A percentile compares a stretch with the other conserved stretches of the same genome.
These are phyloP conservation scores for Trichoderma afroharzianum DNA, from an alignment of 2,329 filamentous ascomycete genomes.

Conservation along the genomic window DNA sequence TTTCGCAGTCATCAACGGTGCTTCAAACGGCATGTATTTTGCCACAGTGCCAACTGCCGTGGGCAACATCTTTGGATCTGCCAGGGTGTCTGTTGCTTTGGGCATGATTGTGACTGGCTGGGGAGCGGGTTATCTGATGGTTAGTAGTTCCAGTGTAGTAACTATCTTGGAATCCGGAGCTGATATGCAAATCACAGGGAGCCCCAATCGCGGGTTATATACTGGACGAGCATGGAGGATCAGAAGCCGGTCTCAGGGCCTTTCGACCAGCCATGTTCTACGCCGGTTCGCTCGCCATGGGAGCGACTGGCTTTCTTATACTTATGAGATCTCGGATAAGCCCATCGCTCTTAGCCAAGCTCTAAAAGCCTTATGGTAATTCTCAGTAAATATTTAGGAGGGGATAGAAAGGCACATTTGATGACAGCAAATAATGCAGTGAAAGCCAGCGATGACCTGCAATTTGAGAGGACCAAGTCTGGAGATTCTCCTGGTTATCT, in stretches of 20 bases:
- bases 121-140: background rate
- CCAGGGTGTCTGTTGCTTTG: background rate
- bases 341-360: background rate
- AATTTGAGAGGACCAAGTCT: background rate
- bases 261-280: background rate
- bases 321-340: background rate
- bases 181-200: background rate
- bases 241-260: background rate
- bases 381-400: background rate
- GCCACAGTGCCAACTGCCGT: background rate
- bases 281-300: background rate
- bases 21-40: background rate
- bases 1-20: background rate
- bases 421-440: background rate
- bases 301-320: background rate
- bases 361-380: accelerated
- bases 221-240: background rate
- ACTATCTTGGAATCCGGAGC: background rate
- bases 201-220: background rate
- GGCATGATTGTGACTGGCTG: background rate
- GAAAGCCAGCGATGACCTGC: background rate
- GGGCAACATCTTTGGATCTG: background rate
- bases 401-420: background rate
- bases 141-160: background rate
- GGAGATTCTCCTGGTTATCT: too few species aligned